These are phyloP conservation scores for Suhomyces pyralidae DNA, from an alignment of 805 yeast genomes.

Conservation along the genomic window DNA sequence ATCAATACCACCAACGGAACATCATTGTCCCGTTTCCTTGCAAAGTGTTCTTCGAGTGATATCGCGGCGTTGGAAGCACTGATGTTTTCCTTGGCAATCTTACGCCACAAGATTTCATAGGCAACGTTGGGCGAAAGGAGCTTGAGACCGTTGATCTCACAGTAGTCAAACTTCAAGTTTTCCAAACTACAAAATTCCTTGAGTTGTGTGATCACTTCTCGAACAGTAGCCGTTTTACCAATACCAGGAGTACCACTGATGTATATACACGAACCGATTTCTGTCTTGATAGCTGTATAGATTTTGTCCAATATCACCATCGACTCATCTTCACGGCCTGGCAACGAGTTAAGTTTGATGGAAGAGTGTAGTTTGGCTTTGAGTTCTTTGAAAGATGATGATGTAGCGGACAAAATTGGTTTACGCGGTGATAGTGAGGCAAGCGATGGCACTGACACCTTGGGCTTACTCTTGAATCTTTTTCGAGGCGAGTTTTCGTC, in stretches of 20 bases:
- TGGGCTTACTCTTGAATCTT: slow-evolving; percentile 24
- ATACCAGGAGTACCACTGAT: slow-evolving; percentile 98
- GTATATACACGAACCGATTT: slow-evolving; percentile 80
- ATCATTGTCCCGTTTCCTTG: slow-evolving; percentile 13
- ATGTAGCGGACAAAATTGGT: background rate
- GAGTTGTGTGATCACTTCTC: slow-evolving; percentile 78
- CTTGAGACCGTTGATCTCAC: slow-evolving; percentile 91
- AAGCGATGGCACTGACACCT: slow-evolving; percentile 15
- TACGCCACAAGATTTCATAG: slow-evolving; percentile 80
- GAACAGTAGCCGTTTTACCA: slow-evolving; percentile 90
- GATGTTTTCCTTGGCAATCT: slow-evolving; percentile 55
- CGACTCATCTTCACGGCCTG: slow-evolving; percentile 86
- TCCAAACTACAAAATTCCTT: slow-evolving; percentile 29
- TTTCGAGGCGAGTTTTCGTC: slow-evolving; percentile 17
- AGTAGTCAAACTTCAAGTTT: slow-evolving; percentile 55
- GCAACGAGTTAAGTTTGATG: slow-evolving; percentile 51
- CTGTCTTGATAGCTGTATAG: slow-evolving; percentile 66
- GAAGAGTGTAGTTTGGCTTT: slow-evolving; percentile 45
- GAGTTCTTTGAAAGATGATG: slow-evolving; percentile 33
- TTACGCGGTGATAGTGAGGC: slow-evolving; percentile 19
- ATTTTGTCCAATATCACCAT: slow-evolving; percentile 63
- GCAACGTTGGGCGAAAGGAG: slow-evolving; percentile 75
- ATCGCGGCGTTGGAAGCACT: slow-evolving; percentile 64
- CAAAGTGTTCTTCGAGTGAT: slow-evolving; percentile 69
- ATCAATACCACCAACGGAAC: slow-evolving; percentile 68